Evolutionary conservation across 805 yeast species (phyloP).

Genomic region (Hanseniaspora mollemarum): DNA sequence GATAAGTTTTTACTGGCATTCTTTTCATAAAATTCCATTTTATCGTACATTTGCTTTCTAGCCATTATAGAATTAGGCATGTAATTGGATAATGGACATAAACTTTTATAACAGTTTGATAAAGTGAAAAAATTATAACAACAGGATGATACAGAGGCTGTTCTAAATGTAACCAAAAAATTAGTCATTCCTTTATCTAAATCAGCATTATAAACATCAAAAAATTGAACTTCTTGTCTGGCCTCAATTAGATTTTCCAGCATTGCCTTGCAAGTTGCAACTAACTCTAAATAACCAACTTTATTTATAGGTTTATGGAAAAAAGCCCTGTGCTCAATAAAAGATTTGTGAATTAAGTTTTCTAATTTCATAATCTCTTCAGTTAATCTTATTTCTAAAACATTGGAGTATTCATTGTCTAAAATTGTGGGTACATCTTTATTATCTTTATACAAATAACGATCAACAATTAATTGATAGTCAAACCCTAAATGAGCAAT

Average conservation of each 20-base stretch:
- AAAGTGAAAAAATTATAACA: conserved; percentile 35
- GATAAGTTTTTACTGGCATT: conserved; percentile 6
- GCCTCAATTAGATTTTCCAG: conserved; percentile 39
- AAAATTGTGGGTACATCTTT: conserved; percentile 39
- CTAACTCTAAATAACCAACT: conserved; percentile 27
- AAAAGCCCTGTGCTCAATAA: conserved; percentile 31
- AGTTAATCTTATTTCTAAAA: conserved; percentile 39
- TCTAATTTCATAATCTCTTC: conserved; percentile 35
- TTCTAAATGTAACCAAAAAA: conserved; percentile 34
- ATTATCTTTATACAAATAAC: conserved; percentile 39
- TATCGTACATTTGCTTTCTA: conserved; percentile 36
- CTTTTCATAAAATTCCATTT: conserved; percentile 29
- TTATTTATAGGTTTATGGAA: conserved; percentile 28
- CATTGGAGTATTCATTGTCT: conserved; percentile 35
- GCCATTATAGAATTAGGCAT: conserved; percentile 37
- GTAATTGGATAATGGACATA: conserved; percentile 33
- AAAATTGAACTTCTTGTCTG: conserved; percentile 38
- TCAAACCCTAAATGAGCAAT: conserved; percentile 36
- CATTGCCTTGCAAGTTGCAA: conserved; percentile 32
- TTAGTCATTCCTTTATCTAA: conserved; percentile 31
- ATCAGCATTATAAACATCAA: conserved; percentile 38
- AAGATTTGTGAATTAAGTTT: conserved; percentile 31
- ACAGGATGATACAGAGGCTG: conserved; percentile 40
- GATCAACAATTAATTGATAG: conserved; percentile 38
- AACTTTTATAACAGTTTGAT: conserved; percentile 34